Evolutionary conservation across 768 basidiomycete genomes (phyloP).

Genomic region (Saitozyma podzolica): DNA sequence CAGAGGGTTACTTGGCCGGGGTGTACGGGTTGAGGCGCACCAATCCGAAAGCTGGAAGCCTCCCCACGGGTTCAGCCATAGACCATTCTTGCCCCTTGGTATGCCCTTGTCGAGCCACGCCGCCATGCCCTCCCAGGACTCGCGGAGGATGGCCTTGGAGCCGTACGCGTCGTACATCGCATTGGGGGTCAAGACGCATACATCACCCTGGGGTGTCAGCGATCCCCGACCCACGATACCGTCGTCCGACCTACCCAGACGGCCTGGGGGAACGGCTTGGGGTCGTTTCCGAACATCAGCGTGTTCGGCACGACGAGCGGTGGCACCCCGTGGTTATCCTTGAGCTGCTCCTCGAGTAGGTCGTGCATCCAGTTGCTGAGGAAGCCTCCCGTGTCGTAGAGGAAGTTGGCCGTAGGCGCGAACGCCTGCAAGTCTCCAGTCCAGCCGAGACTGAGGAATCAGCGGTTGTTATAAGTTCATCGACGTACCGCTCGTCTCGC

Average conservation of each 20-base stretch:
- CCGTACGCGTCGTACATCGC: conserved; percentile 40
- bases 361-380: conserved; percentile 41
- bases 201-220: conserved; percentile 17
- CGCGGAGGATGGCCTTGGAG: conserved; percentile 20
- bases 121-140: conserved; percentile 39
- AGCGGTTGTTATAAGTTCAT: too few species aligned
- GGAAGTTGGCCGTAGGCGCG: conserved; percentile 31
- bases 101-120: conserved; percentile 43
- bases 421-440: conserved; percentile 43
- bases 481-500: conserved; percentile 26
- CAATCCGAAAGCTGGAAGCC: conserved; percentile 38
- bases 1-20: conserved; percentile 14
- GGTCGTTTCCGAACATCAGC: conserved; percentile 2
- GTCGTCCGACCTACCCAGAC: neutral
- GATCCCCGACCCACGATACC: too few species aligned
- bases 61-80: conserved; percentile 22
- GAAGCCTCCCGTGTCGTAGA: conserved; percentile 31
- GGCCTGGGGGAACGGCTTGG: neutral
- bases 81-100: conserved; percentile 25
- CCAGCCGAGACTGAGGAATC: conserved; percentile 24
- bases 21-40: conserved; percentile 20
- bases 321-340: conserved; percentile 14
- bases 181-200: conserved; percentile 33
- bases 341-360: conserved; percentile 32
- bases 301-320: conserved; percentile 40